Evolutionary conservation across 192 early-diverging fungal genomes (phyloP).

Genomic region (Chytriomyces sp.): DNA sequence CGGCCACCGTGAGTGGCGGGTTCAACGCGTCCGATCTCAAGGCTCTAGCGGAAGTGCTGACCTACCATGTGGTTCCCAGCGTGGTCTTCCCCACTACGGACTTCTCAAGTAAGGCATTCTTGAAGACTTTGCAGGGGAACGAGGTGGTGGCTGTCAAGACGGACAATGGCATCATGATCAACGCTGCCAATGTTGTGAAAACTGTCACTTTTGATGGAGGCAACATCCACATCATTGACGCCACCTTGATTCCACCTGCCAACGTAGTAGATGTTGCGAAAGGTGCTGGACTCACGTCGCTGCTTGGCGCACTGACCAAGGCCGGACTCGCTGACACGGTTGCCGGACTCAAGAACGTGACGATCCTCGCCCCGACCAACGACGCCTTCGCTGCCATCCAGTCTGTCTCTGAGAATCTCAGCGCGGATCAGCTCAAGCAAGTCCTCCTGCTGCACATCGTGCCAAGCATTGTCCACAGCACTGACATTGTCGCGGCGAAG

Average conservation of each 20-base stretch:
- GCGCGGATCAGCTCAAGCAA: conserved; percentile 22
- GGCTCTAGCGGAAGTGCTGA: conserved; percentile 1
- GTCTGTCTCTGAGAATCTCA: conserved; percentile 28
- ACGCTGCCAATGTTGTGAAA: conserved; percentile 35
- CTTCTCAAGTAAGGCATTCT: conserved; percentile 4
- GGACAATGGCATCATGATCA: not conserved
- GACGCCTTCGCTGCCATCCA: conserved; percentile 41
- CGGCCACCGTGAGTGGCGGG: conserved; percentile 1
- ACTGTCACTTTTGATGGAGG: conserved; percentile 45
- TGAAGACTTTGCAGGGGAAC: conserved; percentile 22
- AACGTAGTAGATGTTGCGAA: conserved; percentile 24
- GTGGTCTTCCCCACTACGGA: not conserved
- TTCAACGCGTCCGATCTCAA: conserved; percentile 7
- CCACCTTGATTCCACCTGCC: conserved; percentile 43
- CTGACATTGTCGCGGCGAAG: too few relatives aligned
- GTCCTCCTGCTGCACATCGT: conserved; percentile 49
- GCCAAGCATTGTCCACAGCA: conserved; percentile 29
- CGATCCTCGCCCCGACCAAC: conserved; percentile 53
- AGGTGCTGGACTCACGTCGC: conserved; percentile 25
- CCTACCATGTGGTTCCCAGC: conserved; percentile 22
- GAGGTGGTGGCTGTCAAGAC: not conserved
- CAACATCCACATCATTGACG: conserved; percentile 50
- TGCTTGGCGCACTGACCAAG: conserved; percentile 23
- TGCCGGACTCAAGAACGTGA: conserved; percentile 33
- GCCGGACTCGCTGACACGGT: conserved; percentile 33